These are phyloP conservation scores for Candida montana DNA, from an alignment of 805 yeast genomes.

Conservation along the genomic window DNA sequence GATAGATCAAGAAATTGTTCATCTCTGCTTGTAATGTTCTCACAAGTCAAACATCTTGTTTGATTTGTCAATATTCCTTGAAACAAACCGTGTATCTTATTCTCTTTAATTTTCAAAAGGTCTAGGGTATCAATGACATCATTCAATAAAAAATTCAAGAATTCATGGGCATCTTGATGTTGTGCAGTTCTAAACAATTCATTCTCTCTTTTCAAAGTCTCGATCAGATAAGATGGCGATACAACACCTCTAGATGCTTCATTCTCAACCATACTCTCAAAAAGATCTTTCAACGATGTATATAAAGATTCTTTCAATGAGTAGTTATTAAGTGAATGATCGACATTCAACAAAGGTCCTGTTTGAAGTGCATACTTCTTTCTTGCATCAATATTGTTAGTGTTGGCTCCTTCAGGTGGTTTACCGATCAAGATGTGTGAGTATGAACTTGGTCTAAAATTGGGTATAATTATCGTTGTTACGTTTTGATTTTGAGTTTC, in stretches of 20 bases:
- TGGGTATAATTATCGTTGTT: slow-evolving; percentile 15
- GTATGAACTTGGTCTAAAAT: slow-evolving; percentile 12
- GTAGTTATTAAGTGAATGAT: slow-evolving; percentile 54
- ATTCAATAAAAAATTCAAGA: slow-evolving; percentile 80
- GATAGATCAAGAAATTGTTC: slow-evolving; percentile 86
- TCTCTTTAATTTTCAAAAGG: slow-evolving; percentile 23
- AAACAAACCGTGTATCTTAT: slow-evolving; percentile 65
- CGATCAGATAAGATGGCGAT: slow-evolving; percentile 71
- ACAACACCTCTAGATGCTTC: slow-evolving; percentile 71
- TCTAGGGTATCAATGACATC: slow-evolving; percentile 49
- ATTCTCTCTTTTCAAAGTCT: slow-evolving; percentile 74
- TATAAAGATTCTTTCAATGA: slow-evolving; percentile 46
- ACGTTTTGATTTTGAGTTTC: slow-evolving; percentile 2
- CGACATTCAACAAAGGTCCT: slow-evolving; percentile 84
- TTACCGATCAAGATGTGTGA: slow-evolving; percentile 16
- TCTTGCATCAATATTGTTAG: slow-evolving; percentile 57
- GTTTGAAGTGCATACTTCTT: slow-evolving; percentile 70
- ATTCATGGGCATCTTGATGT: slow-evolving; percentile 99
- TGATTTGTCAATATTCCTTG: slow-evolving; percentile 84
- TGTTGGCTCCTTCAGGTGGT: slow-evolving; percentile 23
- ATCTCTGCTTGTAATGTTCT: slow-evolving; percentile 70
- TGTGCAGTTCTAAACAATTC: slow-evolving; percentile 80
- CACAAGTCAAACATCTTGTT: slow-evolving; percentile 87
- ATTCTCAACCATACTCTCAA: slow-evolving; percentile 77
- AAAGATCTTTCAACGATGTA: slow-evolving; percentile 75